Percentiles rank a stretch among this genome's conserved stretches.
Conservation (phyloP, 140 eudicot species). For the Flaveria floridana region DNA sequence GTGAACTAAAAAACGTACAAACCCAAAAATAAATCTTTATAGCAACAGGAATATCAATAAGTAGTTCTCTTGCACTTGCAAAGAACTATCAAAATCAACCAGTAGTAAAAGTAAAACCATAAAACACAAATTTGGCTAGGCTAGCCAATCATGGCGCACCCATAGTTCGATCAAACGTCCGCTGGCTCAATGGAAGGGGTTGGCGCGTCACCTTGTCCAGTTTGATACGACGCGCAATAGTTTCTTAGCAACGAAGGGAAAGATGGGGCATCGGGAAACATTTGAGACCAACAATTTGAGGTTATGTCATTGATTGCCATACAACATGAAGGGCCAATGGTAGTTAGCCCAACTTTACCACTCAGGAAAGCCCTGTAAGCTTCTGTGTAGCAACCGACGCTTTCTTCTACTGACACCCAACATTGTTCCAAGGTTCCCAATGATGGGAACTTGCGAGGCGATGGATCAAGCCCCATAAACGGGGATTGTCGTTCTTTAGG, state of each 20-base stretch:
- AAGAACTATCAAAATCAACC: constrained; percentile 3
- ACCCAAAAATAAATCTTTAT: background rate
- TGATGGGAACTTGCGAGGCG: constrained; percentile 13
- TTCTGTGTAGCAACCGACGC: constrained; percentile 32
- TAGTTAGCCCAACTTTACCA: constrained; percentile 15
- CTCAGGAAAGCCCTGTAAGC: constrained; percentile 24
- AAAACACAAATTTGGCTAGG: constrained; percentile 1
- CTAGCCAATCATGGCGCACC: constrained; percentile 23
- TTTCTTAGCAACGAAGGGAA: constrained; percentile 29
- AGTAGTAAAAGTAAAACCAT: background rate
- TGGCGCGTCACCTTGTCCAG: constrained; percentile 22
- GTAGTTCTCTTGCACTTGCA: background rate
- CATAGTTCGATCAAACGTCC: background rate
- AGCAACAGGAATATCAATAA: constrained; percentile 2
- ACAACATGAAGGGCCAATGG: constrained; percentile 40
- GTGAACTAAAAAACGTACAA: background rate
- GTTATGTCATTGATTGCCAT: constrained; percentile 31
- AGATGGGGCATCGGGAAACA: constrained; percentile 37
- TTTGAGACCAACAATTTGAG: constrained; percentile 33
- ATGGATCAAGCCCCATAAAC: background rate
- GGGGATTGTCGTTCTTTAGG: constrained; percentile 17
- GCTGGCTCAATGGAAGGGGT: constrained; percentile 16
- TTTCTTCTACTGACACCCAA: constrained; percentile 36
- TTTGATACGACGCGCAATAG: constrained; percentile 19
- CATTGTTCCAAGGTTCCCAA: constrained; percentile 23